A percentile compares a stretch with the other conserved stretches of the same genome.
These are phyloP conservation scores for Suhomyces vadensis DNA, from an alignment of 805 yeast genomes.

Conservation along the genomic window DNA sequence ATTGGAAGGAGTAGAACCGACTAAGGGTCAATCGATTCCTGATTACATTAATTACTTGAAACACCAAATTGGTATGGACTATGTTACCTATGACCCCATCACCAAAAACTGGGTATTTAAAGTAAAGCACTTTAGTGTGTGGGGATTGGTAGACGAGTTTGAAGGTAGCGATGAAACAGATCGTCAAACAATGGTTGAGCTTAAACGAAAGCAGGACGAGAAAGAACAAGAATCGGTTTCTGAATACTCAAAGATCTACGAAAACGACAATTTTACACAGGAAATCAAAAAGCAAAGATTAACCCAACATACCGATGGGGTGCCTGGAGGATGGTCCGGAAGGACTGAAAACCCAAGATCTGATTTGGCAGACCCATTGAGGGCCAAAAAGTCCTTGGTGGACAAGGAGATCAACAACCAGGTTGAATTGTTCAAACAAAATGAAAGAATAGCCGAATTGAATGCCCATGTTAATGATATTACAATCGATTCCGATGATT, in stretches of 20 bases:
- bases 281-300: slow-evolving; percentile 39
- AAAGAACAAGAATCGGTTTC: slow-evolving; percentile 44
- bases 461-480: slow-evolving; percentile 33
- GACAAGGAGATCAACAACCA: slow-evolving; percentile 31
- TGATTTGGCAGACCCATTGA: slow-evolving; percentile 21
- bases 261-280: slow-evolving; percentile 27
- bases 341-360: slow-evolving; percentile 12
- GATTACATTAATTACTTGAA: slow-evolving; percentile 53
- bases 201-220: slow-evolving; percentile 35
- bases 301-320: slow-evolving; percentile 26
- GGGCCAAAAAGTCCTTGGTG: slow-evolving; percentile 31
- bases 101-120: slow-evolving; percentile 75
- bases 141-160: slow-evolving; percentile 82
- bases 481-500: slow-evolving; percentile 25
- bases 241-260: slow-evolving; percentile 31
- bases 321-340: slow-evolving; percentile 42
- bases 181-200: slow-evolving; percentile 33
- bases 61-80: slow-evolving; percentile 66
- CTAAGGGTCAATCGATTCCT: slow-evolving; percentile 42
- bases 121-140: slow-evolving; percentile 89
- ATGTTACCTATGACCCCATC: slow-evolving; percentile 75
- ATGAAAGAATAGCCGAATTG: slow-evolving; percentile 22
- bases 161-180: slow-evolving; percentile 26
- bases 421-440: slow-evolving; percentile 22
- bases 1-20: slow-evolving; percentile 61